These are phyloP conservation scores for Rhinocladiella mackenziei DNA, from an alignment of 2,329 filamentous ascomycete species.

Conservation along the genomic window DNA sequence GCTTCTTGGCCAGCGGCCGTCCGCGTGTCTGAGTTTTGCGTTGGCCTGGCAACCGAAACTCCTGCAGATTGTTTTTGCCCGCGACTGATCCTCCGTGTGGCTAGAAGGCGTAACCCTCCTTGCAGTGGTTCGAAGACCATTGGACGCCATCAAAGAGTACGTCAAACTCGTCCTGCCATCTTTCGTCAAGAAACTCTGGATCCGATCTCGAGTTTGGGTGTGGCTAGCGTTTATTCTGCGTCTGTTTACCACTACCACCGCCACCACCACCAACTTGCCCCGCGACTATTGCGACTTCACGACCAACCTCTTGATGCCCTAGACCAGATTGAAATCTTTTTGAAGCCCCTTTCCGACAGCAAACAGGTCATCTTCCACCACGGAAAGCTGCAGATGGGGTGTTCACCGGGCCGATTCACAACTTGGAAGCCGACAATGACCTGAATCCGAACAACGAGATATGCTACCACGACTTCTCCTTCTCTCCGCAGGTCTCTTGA, in stretches of 20 bases:
- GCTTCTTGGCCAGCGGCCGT: no score
- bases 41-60: neutral
- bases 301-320: constrained; percentile 7
- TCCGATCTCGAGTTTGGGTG: constrained; percentile 4
- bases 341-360: neutral
- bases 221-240: constrained; percentile 18
- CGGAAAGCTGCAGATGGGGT: constrained; percentile 25
- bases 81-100: neutral
- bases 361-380: constrained; percentile 1
- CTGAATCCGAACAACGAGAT: constrained; percentile 12
- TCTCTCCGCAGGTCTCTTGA: constrained; percentile 16
- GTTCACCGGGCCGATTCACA: constrained; percentile 20
- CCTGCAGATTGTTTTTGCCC: neutral
- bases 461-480: constrained; percentile 14
- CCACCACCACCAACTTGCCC: constrained; percentile 6
- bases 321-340: neutral
- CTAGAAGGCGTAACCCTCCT: constrained; percentile 13
- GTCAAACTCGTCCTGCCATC: constrained; percentile 4
- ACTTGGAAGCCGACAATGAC: constrained; percentile 21
- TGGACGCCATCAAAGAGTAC: constrained; percentile 11
- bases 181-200: constrained; percentile 14
- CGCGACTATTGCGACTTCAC: constrained; percentile 4
- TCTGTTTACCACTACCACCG: constrained; percentile 14
- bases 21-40: no score
- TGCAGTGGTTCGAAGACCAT: constrained; percentile 3